These are phyloP conservation scores for Elsinoe ampelina DNA, from an alignment of 2,329 filamentous ascomycete genomes.

Conservation along the genomic window DNA sequence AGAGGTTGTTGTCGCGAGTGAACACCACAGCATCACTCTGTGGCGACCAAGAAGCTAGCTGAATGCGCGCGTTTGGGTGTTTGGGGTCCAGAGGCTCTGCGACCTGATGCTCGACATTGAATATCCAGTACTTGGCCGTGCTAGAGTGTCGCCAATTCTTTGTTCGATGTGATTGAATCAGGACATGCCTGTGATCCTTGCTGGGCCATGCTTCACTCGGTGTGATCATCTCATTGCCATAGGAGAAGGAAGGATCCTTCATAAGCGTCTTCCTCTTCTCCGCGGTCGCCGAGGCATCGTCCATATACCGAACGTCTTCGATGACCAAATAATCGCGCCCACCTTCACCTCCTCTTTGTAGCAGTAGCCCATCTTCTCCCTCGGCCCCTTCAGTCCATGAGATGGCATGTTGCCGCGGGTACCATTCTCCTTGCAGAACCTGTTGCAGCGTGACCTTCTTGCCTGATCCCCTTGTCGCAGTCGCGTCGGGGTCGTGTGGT, in stretches of 20 bases:
- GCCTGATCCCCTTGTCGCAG: slow-evolving; percentile 51
- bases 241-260: slow-evolving; percentile 54
- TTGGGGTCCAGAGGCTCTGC: slow-evolving; percentile 68
- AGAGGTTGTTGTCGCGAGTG: slow-evolving; percentile 84
- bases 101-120: slow-evolving; percentile 73
- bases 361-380: slow-evolving; percentile 73
- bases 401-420: slow-evolving; percentile 54
- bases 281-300: slow-evolving; percentile 33
- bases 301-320: slow-evolving; percentile 63
- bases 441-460: slow-evolving; percentile 67
- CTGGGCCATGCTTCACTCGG: slow-evolving; percentile 64
- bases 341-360: slow-evolving; percentile 55
- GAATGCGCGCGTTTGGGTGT: slow-evolving; percentile 56
- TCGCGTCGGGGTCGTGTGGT: slow-evolving; percentile 60
- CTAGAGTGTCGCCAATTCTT: slow-evolving; percentile 87
- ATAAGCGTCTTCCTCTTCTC: slow-evolving; percentile 62
- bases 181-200: slow-evolving; percentile 72
- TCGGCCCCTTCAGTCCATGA: slow-evolving; percentile 67
- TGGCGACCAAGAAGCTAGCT: slow-evolving; percentile 85
- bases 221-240: slow-evolving; percentile 45
- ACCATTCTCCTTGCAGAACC: slow-evolving; percentile 58
- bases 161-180: slow-evolving; percentile 63
- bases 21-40: slow-evolving; percentile 81
- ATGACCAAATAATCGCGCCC: slow-evolving; percentile 72
- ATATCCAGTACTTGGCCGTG: slow-evolving; percentile 79